Evolutionary conservation across 768 basidiomycete species (phyloP).

Genomic region (Tylopilus felleus): DNA sequence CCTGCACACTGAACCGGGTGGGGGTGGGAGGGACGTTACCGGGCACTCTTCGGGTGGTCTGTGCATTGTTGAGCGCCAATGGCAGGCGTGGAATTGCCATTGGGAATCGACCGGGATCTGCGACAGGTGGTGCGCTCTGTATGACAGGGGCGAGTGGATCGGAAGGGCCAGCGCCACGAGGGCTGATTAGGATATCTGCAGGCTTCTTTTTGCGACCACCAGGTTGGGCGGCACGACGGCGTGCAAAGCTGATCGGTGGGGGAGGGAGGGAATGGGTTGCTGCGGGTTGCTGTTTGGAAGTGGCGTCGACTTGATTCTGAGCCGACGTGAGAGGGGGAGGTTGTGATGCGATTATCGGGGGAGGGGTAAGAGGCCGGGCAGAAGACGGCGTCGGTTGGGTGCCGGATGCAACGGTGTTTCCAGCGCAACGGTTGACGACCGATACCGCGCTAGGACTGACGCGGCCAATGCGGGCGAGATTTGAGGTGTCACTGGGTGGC

Average conservation of each 20-base stretch:
- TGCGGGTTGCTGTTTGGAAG: conserved; percentile 23
- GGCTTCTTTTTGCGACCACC: conserved; percentile 67
- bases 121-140: conserved; percentile 71
- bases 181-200: conserved; percentile 76
- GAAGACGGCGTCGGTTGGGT: conserved; percentile 25
- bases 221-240: conserved; percentile 63
- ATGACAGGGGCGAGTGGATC: conserved; percentile 64
- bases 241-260: conserved; percentile 74
- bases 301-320: conserved; percentile 18
- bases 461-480: conserved; percentile 31
- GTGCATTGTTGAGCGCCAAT: conserved; percentile 41
- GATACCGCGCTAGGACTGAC: conserved; percentile 37
- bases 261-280: conserved; percentile 49
- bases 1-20: conserved; percentile 54
- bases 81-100: conserved; percentile 71
- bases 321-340: conserved; percentile 11
- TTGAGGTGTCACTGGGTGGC: conserved; percentile 25
- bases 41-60: conserved; percentile 48
- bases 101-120: conserved; percentile 43
- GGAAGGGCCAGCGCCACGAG: conserved; percentile 49
- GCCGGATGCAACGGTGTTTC: conserved; percentile 22
- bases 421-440: conserved; percentile 23
- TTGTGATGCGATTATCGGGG: conserved; percentile 26
- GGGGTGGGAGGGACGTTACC: conserved; percentile 71
- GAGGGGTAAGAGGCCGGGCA: conserved; percentile 21